These are phyloP conservation scores for Fraxinus sp. DNA, from an alignment of 305 asterid species.

Conservation along the genomic window DNA sequence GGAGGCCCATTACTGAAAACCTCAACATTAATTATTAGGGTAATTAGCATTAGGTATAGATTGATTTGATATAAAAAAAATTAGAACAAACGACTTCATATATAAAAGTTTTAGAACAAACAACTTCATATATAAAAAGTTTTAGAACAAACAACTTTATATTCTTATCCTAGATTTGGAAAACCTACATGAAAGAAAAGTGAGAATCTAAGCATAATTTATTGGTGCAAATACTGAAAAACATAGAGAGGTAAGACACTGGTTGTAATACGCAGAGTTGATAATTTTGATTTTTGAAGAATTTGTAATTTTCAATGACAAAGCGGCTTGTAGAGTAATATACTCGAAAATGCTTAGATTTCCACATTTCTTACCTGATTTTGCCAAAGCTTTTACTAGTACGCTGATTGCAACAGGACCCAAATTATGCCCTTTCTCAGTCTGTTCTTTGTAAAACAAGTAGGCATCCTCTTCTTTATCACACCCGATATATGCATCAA, in stretches of 20 bases:
- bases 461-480: constrained; percentile 66
- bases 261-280: neutral
- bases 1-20: neutral
- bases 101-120: neutral
- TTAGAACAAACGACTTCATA: neutral
- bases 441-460: constrained; percentile 63
- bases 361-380: constrained; percentile 52
- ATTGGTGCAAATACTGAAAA: neutral
- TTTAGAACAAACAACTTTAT: neutral
- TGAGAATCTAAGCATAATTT: neutral
- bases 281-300: neutral
- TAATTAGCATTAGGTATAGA: neutral
- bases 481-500: constrained; percentile 61
- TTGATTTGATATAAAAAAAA: neutral
- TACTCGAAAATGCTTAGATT: neutral
- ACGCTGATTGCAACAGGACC: constrained; percentile 83
- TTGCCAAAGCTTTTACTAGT: constrained; percentile 75
- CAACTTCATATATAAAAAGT: neutral
- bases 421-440: constrained; percentile 51
- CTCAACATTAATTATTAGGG: neutral
- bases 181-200: neutral
- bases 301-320: neutral
- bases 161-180: neutral
- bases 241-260: neutral
- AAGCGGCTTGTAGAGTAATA: neutral